phyloP scores from a whole-genome alignment of 768 basidiomycete species.

The Boletus subcaerulescens region DNA sequence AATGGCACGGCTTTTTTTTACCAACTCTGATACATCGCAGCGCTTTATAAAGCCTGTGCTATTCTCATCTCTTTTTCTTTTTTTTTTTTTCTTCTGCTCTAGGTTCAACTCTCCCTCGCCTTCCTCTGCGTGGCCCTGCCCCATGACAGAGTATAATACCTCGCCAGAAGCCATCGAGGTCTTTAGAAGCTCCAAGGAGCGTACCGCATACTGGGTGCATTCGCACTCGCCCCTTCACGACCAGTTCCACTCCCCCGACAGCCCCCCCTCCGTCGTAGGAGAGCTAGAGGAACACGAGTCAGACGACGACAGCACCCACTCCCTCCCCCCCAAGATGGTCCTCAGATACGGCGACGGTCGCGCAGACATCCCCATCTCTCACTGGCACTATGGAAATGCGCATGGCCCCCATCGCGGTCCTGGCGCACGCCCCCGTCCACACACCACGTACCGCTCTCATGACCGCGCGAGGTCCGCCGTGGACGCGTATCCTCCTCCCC shows the following conservation, averaged over 20 bases:
- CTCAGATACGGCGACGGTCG: constrained; percentile 65
- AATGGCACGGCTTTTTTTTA: constrained; percentile 24
- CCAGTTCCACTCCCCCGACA: constrained; percentile 56
- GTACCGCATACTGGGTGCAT: constrained; percentile 65
- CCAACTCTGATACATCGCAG: constrained; percentile 9
- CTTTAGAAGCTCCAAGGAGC: constrained; percentile 56
- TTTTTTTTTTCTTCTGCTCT: constrained; percentile 1
- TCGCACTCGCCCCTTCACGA: constrained; percentile 35
- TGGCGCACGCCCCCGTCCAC: constrained; percentile 24
- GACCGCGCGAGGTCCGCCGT: constrained; percentile 39
- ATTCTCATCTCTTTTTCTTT: constrained; percentile 9
- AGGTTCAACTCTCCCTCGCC: neutral
- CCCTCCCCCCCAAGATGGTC: constrained; percentile 69
- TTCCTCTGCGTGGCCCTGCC: neutral
- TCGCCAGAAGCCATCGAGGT: constrained; percentile 58
- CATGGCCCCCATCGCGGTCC: constrained; percentile 19
- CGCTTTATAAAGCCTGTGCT: constrained; percentile 23
- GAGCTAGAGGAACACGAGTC: constrained; percentile 41
- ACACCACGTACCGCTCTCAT: constrained; percentile 33
- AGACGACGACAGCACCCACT: constrained; percentile 41
- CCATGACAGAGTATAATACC: constrained; percentile 64
- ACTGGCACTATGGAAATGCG: constrained; percentile 32
- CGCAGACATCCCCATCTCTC: constrained; percentile 61
- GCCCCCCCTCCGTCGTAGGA: constrained; percentile 44
- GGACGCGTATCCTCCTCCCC: constrained; percentile 27